These are phyloP conservation scores for Cokeromyces recurvatus DNA, from an alignment of 371 early-diverging fungal species.

Conservation along the genomic window DNA sequence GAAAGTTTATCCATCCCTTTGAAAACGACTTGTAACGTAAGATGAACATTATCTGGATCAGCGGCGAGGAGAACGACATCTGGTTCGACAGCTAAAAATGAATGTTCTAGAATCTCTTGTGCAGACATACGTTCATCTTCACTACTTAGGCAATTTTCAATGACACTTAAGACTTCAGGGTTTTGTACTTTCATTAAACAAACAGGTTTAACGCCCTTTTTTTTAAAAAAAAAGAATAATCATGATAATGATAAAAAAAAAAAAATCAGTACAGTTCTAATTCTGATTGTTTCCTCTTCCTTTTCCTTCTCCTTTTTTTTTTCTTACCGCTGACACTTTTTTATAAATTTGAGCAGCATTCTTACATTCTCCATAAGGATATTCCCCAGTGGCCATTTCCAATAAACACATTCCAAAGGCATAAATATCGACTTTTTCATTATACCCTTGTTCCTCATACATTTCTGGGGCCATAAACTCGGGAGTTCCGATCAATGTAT, in stretches of 20 bases:
- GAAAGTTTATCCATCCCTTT: slow-evolving; percentile 64
- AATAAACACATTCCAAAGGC: slow-evolving; percentile 84
- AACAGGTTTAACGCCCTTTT: slow-evolving; percentile 60
- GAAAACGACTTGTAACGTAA: slow-evolving; percentile 69
- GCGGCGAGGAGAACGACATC: slow-evolving; percentile 53
- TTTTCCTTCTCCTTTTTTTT: no score
- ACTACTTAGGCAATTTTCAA: slow-evolving; percentile 58
- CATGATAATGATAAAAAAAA: neutral
- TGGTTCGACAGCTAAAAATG: slow-evolving; percentile 54
- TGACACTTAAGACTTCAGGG: slow-evolving; percentile 60
- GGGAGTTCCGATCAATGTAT: slow-evolving; percentile 66
- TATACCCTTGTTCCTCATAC: slow-evolving; percentile 75
- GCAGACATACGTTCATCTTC: slow-evolving; percentile 58
- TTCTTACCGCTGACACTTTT: slow-evolving; percentile 50
- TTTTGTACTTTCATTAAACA: slow-evolving; percentile 44
- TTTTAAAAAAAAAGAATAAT: neutral
- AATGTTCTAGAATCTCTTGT: slow-evolving; percentile 42
- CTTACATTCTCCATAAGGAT: slow-evolving; percentile 77
- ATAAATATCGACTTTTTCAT: slow-evolving; percentile 78
- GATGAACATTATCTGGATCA: slow-evolving; percentile 47
- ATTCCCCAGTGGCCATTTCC: slow-evolving; percentile 76
- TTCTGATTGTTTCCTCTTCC: no score
- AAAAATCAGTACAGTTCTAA: neutral
- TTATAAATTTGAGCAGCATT: slow-evolving; percentile 75
- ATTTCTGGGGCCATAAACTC: slow-evolving; percentile 47